These are phyloP conservation scores for Cladosporium colombiae DNA, from an alignment of 2,329 filamentous ascomycete species.

Conservation along the genomic window DNA sequence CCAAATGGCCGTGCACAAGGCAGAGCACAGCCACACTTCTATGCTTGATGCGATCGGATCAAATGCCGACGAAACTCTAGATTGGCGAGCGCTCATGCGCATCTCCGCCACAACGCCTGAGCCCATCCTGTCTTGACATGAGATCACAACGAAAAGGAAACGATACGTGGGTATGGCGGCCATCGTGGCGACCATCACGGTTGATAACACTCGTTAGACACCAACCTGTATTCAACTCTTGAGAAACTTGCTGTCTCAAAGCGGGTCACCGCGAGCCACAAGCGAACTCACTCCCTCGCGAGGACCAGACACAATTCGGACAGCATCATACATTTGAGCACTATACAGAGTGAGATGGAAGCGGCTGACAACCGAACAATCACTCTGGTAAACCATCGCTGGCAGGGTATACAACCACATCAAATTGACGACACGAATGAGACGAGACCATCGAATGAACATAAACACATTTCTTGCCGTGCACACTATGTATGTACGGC, in stretches of 20 bases:
- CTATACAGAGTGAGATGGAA: neutral
- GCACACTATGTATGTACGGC: conserved; percentile 19
- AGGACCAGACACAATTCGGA: too few relatives aligned
- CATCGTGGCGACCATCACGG: too few relatives aligned
- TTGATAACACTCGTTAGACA: too few relatives aligned
- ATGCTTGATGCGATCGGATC: neutral
- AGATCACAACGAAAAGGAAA: neutral
- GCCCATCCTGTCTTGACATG: neutral
- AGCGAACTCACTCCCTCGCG: too few relatives aligned
- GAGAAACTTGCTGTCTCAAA: neutral
- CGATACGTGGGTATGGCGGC: too few relatives aligned
- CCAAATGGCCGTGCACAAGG: neutral
- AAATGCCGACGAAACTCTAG: conserved; percentile 7
- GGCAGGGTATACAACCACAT: neutral
- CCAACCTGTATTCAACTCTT: too few relatives aligned
- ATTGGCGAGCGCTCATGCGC: neutral
- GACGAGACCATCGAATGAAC: conserved; percentile 6
- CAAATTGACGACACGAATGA: neutral
- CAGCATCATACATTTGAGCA: too few relatives aligned
- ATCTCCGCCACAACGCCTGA: neutral
- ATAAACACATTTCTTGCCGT: conserved; percentile 18
- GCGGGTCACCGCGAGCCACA: too few relatives aligned
- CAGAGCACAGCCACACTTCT: neutral
- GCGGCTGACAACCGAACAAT: neutral
- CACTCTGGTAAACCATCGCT: neutral